Evolutionary conservation across 2,329 filamentous ascomycete genomes (phyloP), one percentile per base, ranked within the genome.

Genomic region (Sarocladium kiliense): DNA sequence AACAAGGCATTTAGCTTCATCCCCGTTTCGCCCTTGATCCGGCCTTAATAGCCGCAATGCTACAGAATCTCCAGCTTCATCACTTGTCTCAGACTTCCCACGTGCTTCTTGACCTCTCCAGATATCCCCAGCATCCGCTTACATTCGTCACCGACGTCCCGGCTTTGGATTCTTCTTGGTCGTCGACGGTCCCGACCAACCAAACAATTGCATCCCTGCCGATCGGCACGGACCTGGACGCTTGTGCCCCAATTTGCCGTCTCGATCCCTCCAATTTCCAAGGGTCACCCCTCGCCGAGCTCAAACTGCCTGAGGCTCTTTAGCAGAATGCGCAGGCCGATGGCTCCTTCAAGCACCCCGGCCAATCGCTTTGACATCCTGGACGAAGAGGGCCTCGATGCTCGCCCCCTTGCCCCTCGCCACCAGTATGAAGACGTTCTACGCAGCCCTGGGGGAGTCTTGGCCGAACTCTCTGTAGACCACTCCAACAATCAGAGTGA

Each of bases 161-260:
- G 30, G 23, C 6, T 34, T 18, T 34, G 9, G 12, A 21, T 10
- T 34, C 5, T 7, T 2, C 5, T 34, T 27, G n/a, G 47, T 9
- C 34, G 54, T 45, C 36, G 34, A 21, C 23, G 32, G 16, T 16
- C 6, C 7, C 7, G 16, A n/a, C 3, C 18, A 32, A 32, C 49
- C 19, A 26, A 25, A 26, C 25, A 12, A 21, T 37, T 9, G 42
- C 7, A 42, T 44, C 55, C 55, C 55, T 54, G 55, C 27, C 41
- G 50, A 56, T 56, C 55, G 32, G 25, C 55, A 53, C 53, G 53
- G 44, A 34, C 47, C 26, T 30, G 25, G 27, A 49, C 10, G n/a
- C 30, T 18, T 21, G 47, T 19, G 16, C 30, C 25, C 25, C 37
- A 45, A 37, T 44, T 44, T 30, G 27, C 30, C 41, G 34, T 30